phyloP scores from a whole-genome alignment of 306 rosid species.

The Medicago arabica region DNA sequence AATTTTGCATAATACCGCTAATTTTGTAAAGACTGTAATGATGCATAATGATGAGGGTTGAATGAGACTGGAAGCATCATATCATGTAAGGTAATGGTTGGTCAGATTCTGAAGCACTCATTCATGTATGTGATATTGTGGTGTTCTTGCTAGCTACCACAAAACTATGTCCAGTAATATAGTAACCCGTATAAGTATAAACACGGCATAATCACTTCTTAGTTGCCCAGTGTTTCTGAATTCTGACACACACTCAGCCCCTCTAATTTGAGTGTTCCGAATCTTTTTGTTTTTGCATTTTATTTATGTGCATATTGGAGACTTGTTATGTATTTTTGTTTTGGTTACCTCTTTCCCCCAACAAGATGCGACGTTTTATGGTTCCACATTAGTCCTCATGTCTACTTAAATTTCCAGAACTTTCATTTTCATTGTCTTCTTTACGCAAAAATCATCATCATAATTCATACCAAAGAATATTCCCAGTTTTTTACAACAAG shows the following conservation, averaged over 20 bases:
- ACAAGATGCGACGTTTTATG: constrained; percentile 43
- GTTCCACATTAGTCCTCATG: constrained; percentile 30
- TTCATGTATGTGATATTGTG: constrained; percentile 29
- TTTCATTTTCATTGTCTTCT: background rate
- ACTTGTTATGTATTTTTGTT: constrained; percentile 13
- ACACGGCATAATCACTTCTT: constrained; percentile 37
- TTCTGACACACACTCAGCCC: constrained; percentile 16
- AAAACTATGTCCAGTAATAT: constrained; percentile 34
- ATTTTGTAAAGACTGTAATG: constrained; percentile 44
- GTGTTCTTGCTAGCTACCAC: constrained; percentile 33
- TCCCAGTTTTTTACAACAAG: too few species aligned
- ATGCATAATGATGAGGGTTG: constrained; percentile 47
- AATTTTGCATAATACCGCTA: background rate
- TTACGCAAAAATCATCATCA: background rate
- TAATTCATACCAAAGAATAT: too few species aligned
- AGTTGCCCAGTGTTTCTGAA: constrained; percentile 33
- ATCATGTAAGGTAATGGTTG: constrained; percentile 8
- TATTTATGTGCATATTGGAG: too few species aligned
- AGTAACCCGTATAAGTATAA: background rate
- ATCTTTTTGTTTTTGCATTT: too few species aligned
- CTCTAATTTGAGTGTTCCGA: background rate
- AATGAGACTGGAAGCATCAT: constrained; percentile 44
- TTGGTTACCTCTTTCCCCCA: constrained; percentile 24
- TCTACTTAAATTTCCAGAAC: constrained; percentile 12
- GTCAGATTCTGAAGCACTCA: constrained; percentile 40